Evolutionary conservation across 176 grass and related monocot species (phyloP).

Genomic region (Themeda triandra): DNA sequence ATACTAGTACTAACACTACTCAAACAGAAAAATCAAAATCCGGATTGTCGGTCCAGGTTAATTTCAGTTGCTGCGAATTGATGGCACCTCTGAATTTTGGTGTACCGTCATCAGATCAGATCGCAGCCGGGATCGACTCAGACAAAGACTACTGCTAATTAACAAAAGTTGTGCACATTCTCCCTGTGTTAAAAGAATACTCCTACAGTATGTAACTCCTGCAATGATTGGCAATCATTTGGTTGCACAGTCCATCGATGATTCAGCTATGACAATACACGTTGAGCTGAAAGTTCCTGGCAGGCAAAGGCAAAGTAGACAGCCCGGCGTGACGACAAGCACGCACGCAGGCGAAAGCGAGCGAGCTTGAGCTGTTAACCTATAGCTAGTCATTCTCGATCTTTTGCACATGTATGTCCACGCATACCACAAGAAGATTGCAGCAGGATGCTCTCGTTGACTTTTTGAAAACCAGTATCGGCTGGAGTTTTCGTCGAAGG

Average conservation of each 20-base stretch:
- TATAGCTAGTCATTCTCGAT: too few species aligned
- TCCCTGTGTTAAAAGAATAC: not conserved
- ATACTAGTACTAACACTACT: too few species aligned
- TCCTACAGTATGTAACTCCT: too few species aligned
- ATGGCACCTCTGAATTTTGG: not conserved
- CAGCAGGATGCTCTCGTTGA: not conserved
- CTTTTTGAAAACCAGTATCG: constrained; percentile 29
- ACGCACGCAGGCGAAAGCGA: too few species aligned
- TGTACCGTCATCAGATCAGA: not conserved
- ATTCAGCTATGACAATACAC: not conserved
- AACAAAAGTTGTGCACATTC: not conserved
- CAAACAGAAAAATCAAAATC: too few species aligned
- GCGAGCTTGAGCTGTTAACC: not conserved
- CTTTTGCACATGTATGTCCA: too few species aligned
- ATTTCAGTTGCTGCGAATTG: not conserved
- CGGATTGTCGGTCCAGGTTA: too few species aligned
- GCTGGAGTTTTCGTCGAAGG: too few species aligned
- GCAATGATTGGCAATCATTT: constrained; percentile 26
- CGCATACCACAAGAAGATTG: too few species aligned
- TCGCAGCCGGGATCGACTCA: not conserved
- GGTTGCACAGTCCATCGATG: not conserved
- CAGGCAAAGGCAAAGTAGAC: not conserved
- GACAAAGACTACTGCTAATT: not conserved
- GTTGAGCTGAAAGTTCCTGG: constrained; percentile 15
- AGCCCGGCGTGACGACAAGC: constrained; percentile 9